Base-by-base conservation (phyloP, 306 rosid genomes). In the Cotoneaster glaucophyllus region DNA sequence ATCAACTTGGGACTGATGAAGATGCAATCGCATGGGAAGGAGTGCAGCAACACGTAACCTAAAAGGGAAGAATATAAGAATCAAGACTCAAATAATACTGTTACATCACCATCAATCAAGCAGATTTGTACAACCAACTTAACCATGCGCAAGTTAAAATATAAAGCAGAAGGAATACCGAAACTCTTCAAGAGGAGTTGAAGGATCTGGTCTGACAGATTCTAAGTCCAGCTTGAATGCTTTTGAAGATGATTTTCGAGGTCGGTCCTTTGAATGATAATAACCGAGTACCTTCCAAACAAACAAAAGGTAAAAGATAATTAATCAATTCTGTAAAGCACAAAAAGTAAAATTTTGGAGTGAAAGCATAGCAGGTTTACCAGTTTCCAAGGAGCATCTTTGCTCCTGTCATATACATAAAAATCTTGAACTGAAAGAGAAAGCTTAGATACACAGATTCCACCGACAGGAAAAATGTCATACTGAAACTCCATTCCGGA, bases 131-230 rank as follows among this genome's bases (percentile, higher is more conserved):
- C 15, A 9, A 8, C 22, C 50, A 52, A 28, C 69, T 29, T 64
- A 79, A 64, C 17, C 19, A 43, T 8, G 17, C 17, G 3, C 61
- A 19, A 22, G 21, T 53, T 34, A 25, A 37, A 37, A 32, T 26
- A 50, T 9, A 56, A 31, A 14, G 10, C 24, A 44, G 15, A 54
- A 31, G 15, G 44, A 18, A 58, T 83, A 92, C 99, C 97, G 90
- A 77, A 90, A 92, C 85, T 95, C 99, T 87, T 95, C 99, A 74
- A 95, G 99, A 64, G 99, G 97, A 58, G 89, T 90, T 69, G 74
- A 67, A 79, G 99, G 97, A 88, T 95, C 97, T 64, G 97, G 99
- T 84, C 97, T 92, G 68, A 95, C 94, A 31, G 93, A 90, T 84
- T 95, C 97, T 85, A 95, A 89, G 80, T 92, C 97, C 86, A 95